Base-by-base conservation (phyloP, 108 stramenopile genomes). In the Cylindrotheca fusiformis region DNA sequence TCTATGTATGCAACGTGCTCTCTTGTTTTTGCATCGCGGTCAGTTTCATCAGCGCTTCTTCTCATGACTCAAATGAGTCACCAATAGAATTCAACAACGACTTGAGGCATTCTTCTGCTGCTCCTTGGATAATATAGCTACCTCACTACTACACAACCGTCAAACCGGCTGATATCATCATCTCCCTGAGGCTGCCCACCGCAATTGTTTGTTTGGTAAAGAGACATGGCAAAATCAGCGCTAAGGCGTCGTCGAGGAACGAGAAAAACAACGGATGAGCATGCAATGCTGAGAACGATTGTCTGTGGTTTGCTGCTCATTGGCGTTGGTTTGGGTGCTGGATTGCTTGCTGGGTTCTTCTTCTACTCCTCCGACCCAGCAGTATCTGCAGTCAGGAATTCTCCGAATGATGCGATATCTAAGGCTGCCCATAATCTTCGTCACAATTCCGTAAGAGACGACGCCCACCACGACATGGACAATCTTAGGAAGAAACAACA, bases 191-290 rank as follows among this genome's bases (percentile, higher is more conserved):
- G n/a, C n/a, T n/a, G n/a, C n/a, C n/a, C n/a, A n/a, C n/a, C n/a
- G n/a, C n/a, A n/a, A n/a, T n/a, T n/a, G n/a, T n/a, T n/a, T n/a
- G n/a, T n/a, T n/a, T n/a, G n/a, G n/a, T n/a, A n/a, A n/a, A n/a
- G n/a, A n/a, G 2, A 47, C 52, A 68, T 68, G 67, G 67, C 67
- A 17, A 58, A 52, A 30, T 51, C 57, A 29, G 67, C 70, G 0
- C 24, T 71, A 31, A 31, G 62, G 6, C 70, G 70, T 25, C 61
- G 70, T 5, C 60, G 70, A 30, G 70, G 70, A 8, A 63, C 61
- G 19, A 63, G 44, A 33, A 66, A 14, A 17, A 32, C 52, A 48
- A 30, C 48, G 2, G 55, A 55, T 12, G 31, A 48, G 6, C 31
- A 19, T 49, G 28, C 50, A 24, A 10, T 49, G 25, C 21, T 63